Evolutionary conservation across 2,329 filamentous ascomycete species (phyloP), one percentile per base, ranked within the genome.

Genomic region (Hypomyces rosellus): DNA sequence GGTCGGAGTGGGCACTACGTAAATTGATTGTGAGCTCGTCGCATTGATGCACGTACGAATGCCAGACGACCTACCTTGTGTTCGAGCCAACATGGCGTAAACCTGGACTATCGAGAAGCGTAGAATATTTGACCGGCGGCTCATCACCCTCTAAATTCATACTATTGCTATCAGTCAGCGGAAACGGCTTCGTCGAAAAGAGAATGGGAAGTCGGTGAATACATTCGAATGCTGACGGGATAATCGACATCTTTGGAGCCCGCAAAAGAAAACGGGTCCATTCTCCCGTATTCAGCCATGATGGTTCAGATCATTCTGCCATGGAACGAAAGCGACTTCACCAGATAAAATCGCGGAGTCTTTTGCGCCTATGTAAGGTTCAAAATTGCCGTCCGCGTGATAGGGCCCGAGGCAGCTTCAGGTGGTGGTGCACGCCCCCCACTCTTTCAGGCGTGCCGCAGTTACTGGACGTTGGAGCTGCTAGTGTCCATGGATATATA

Each of bases 181-280:
- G 38, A 13, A 54, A 22, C 53, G 45, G 36, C 18, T 18, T 38
- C 36, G 30, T 7, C 20, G 25, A 12, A 15, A 16, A 30, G 47
- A 4, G 20, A 5, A 14, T 3, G 12, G 37, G 33, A 46, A 46
- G 33, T 30, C 37, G 12, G 34, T 59, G 15, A 75, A 57, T 62
- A 83, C 81, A 86, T 83, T 67, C 81, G 80, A 61, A 86, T 74
- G 70, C 75, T 82, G 59, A 86, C 76, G 16, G 87, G 82, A 57
- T 91, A 81, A 60, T 89, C 79, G 60, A 97, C 77, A 68, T 88
- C 84, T 57, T 89, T 86, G 53, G 93, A 96, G 63, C 85, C 89
- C 59, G 89, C 91, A 74, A 97, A 97, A 30, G 91, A 95, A 70
- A 96, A 96, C 47, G 91, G 86, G 71, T 99, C 93, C 89, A 96